Evolutionary conservation across 495 filamentous ascomycete genomes (phyloP).

Genomic region (Neurospora terricola): DNA sequence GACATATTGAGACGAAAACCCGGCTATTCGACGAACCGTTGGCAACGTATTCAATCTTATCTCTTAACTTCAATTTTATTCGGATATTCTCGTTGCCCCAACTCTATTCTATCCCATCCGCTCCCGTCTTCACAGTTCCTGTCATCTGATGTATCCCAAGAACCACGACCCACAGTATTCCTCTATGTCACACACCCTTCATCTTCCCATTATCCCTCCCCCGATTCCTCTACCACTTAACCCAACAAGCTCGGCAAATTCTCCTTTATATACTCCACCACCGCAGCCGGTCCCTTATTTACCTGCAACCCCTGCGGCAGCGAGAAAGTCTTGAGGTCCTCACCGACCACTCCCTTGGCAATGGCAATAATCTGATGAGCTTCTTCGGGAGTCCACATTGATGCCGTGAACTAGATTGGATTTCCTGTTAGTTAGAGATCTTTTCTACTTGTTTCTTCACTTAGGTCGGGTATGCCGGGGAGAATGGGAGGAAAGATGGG

Average conservation of each 20-base stretch:
- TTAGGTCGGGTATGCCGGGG: no score
- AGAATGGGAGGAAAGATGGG: no score
- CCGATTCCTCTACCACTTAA: no score
- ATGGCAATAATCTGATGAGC: constrained; percentile 44
- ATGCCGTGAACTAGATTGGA: constrained; percentile 46
- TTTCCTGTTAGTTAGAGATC: no score
- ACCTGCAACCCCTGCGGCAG: constrained; percentile 56
- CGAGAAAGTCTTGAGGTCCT: constrained; percentile 46
- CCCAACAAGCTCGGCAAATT: constrained; percentile 46
- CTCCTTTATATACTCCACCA: constrained; percentile 54
- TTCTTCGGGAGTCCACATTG: constrained; percentile 57
- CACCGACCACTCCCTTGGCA: constrained; percentile 31
- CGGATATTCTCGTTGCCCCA: neutral
- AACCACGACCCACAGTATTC: no score
- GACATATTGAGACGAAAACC: no score
- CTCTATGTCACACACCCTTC: no score
- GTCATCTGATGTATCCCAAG: neutral
- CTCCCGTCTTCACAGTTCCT: neutral
- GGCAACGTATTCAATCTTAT: neutral
- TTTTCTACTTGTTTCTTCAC: no score
- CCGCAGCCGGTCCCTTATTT: constrained; percentile 52
- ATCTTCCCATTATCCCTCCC: no score
- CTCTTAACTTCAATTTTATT: neutral
- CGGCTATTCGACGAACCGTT: no score
- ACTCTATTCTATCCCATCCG: neutral